phyloP scores from a whole-genome alignment of 192 early-diverging fungal genomes.

The Ambispora gerdemannii region DNA sequence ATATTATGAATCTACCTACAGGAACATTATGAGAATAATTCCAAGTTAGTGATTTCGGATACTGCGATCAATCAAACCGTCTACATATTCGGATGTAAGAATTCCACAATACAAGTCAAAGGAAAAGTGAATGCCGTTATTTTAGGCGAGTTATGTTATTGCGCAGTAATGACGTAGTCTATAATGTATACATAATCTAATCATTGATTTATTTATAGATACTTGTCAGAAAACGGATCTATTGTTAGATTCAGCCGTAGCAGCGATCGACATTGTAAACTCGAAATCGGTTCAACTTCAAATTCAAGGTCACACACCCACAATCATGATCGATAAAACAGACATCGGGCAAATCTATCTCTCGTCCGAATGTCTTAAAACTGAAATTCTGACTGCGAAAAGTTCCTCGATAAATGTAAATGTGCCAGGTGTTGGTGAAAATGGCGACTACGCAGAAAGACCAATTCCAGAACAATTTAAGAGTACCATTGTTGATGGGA shows the following conservation, averaged over 20 bases:
- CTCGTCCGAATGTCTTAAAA: slow-evolving; percentile 67
- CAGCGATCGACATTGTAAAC: slow-evolving; percentile 88
- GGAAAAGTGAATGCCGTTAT: slow-evolving; percentile 92
- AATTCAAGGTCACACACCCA: slow-evolving; percentile 76
- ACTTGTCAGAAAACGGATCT: slow-evolving; percentile 87
- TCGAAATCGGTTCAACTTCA: slow-evolving; percentile 86
- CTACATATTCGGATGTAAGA: slow-evolving; percentile 92
- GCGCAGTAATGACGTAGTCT: background rate
- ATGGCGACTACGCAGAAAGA: slow-evolving; percentile 71
- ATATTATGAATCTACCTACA: slow-evolving; percentile 14
- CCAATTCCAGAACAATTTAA: slow-evolving; percentile 93
- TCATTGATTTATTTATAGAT: slow-evolving; percentile 46
- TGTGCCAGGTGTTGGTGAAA: slow-evolving; percentile 53
- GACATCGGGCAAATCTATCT: slow-evolving; percentile 92
- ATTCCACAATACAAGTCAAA: slow-evolving; percentile 85
- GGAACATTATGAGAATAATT: slow-evolving; percentile 80
- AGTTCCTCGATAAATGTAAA: slow-evolving; percentile 87
- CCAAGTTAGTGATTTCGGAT: slow-evolving; percentile 73
- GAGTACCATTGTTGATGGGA: slow-evolving; percentile 78
- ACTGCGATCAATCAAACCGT: slow-evolving; percentile 84
- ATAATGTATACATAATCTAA: background rate
- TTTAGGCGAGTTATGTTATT: slow-evolving; percentile 56
- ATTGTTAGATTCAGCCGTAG: slow-evolving; percentile 77
- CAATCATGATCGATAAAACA: slow-evolving; percentile 86
- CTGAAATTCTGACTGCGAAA: slow-evolving; percentile 92